A percentile compares a stretch with the other conserved stretches of the same genome.
These are phyloP conservation scores for Fusarium subglutinans DNA, from an alignment of 2,329 filamentous ascomycete species.

Conservation along the genomic window DNA sequence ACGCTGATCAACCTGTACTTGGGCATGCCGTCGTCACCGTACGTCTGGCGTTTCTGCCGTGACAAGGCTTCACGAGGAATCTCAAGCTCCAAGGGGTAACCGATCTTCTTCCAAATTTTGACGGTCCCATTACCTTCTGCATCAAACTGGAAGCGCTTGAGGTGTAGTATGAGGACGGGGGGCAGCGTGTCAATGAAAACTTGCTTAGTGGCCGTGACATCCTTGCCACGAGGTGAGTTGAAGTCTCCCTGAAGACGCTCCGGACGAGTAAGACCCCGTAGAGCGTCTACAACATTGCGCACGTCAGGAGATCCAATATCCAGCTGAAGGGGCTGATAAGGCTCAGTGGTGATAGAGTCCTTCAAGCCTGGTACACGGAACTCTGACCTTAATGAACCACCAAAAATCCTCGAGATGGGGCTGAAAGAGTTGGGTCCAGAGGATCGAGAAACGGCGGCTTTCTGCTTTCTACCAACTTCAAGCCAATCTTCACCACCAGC, in stretches of 20 bases:
- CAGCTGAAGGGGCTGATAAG: conserved; percentile 92
- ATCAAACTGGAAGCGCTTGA: conserved; percentile 98
- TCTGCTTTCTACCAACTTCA: conserved; percentile 93
- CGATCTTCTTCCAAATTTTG: conserved; percentile 98
- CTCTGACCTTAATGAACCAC: conserved; percentile 89
- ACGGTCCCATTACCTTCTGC: conserved; percentile 81
- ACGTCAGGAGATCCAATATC: conserved; percentile 91
- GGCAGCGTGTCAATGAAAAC: conserved; percentile 93
- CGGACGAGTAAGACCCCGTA: conserved; percentile 83
- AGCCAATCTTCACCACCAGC: conserved; percentile 71
- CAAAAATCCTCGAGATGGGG: conserved; percentile 93
- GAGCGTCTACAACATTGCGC: conserved; percentile 89
- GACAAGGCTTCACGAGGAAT: conserved; percentile 92
- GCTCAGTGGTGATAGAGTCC: conserved; percentile 89
- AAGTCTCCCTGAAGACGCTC: conserved; percentile 90
- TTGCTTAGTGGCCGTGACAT: conserved; percentile 87
- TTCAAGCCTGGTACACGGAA: conserved; percentile 87
- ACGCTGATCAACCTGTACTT: conserved; percentile 89
- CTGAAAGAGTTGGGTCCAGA: conserved; percentile 81
- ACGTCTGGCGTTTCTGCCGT: conserved; percentile 71
- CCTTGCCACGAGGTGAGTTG: conserved; percentile 78
- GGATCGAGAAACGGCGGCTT: conserved; percentile 83
- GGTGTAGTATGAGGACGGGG: conserved; percentile 89
- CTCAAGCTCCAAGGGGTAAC: conserved; percentile 93
- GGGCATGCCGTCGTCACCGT: conserved; percentile 74